phyloP scores from a whole-genome alignment of 2,329 filamentous ascomycete species.

The Fusarium virguliforme region DNA sequence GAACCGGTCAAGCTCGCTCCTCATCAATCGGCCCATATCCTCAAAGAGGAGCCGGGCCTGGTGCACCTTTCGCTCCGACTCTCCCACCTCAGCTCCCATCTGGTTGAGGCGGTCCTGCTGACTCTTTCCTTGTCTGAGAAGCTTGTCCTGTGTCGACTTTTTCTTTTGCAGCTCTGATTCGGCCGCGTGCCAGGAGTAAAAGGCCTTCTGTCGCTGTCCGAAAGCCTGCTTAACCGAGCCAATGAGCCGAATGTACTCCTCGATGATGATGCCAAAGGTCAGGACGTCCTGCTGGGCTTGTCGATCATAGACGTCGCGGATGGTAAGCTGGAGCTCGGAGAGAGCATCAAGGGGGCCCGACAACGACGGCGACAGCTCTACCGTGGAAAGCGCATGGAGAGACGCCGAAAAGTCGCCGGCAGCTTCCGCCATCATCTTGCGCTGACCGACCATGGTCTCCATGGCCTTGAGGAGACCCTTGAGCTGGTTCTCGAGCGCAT shows the following conservation, averaged over 20 bases:
- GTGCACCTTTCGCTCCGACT: conserved; percentile 93
- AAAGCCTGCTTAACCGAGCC: conserved; percentile 96
- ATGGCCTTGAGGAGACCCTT: conserved; percentile 93
- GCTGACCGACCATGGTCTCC: conserved; percentile 91
- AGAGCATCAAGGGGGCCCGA: conserved; percentile 92
- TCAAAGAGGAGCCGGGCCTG: conserved; percentile 93
- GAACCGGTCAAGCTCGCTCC: conserved; percentile 91
- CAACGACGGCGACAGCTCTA: conserved; percentile 90
- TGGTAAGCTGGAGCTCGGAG: conserved; percentile 93
- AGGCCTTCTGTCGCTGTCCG: conserved; percentile 92
- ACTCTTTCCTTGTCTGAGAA: conserved; percentile 93
- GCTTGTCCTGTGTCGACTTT: conserved; percentile 90
- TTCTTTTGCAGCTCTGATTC: conserved; percentile 94
- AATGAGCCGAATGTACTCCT: conserved; percentile 97
- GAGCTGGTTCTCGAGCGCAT: conserved; percentile 92
- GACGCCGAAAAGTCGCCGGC: conserved; percentile 94
- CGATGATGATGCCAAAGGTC: conserved; percentile 96
- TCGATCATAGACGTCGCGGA: conserved; percentile 94
- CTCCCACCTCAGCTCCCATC: conserved; percentile 92
- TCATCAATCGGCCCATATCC: conserved; percentile 96
- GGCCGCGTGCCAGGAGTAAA: conserved; percentile 92
- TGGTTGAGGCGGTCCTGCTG: conserved; percentile 97
- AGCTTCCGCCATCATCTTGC: conserved; percentile 93
- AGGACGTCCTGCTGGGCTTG: conserved; percentile 98
- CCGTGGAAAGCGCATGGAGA: conserved; percentile 90